These are phyloP conservation scores for Adansonia grandidieri DNA, from an alignment of 441 rosid species.

Conservation along the genomic window DNA sequence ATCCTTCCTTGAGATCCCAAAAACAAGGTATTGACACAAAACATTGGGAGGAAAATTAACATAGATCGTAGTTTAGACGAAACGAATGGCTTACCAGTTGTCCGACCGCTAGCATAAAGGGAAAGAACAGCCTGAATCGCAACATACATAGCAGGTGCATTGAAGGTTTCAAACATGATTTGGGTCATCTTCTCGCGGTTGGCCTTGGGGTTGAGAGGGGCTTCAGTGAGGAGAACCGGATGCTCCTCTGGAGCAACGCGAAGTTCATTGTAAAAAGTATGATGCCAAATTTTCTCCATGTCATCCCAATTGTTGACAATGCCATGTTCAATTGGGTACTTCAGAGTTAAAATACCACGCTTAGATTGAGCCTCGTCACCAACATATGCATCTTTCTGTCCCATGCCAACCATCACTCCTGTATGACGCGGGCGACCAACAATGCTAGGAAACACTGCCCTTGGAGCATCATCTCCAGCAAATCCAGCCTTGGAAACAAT, in stretches of 20 bases:
- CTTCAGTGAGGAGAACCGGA: slow-evolving; percentile 16
- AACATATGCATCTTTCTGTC: slow-evolving; percentile 16
- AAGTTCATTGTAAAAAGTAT: slow-evolving; percentile 12
- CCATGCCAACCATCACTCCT: slow-evolving; percentile 17
- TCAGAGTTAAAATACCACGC: slow-evolving; percentile 14
- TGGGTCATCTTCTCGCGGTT: slow-evolving; percentile 20
- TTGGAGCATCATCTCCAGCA: slow-evolving; percentile 17
- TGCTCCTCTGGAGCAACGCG: slow-evolving; percentile 17
- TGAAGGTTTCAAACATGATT: slow-evolving; percentile 21
- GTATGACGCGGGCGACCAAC: slow-evolving; percentile 12
- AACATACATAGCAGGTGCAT: slow-evolving; percentile 19
- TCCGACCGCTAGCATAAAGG: slow-evolving; percentile 38
- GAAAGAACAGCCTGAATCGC: slow-evolving; percentile 19
- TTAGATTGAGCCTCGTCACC: slow-evolving; percentile 14
- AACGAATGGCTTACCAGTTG: slow-evolving; percentile 35
- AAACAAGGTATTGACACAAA: neutral
- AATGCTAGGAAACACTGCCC: slow-evolving; percentile 15
- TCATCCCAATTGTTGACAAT: slow-evolving; percentile 19
- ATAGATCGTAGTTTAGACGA: slow-evolving; percentile 10
- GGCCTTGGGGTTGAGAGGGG: slow-evolving; percentile 17
- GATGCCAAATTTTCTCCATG: slow-evolving; percentile 19
- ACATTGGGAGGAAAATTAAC: neutral
- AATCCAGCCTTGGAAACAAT: slow-evolving; percentile 9
- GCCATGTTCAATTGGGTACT: slow-evolving; percentile 14
- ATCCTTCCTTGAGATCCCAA: neutral